Base-by-base conservation (phyloP, 148 eudicot species). In the Vaccinium darrowii region DNA sequence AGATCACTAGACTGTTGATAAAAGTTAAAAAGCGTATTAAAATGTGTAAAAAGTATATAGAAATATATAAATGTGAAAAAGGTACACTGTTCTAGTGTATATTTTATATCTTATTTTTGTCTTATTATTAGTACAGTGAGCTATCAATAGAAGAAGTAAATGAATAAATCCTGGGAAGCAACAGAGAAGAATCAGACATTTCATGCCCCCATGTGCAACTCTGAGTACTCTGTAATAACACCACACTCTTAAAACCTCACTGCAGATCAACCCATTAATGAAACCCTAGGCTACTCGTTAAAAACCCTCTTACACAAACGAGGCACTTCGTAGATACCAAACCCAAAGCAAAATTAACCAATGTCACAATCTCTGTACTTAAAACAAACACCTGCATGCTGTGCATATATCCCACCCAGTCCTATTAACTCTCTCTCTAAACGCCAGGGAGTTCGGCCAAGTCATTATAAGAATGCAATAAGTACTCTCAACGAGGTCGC, bases 141-240 rank as follows among this genome's bases (percentile, higher is more conserved):
- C 39, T 36, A 3, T 43, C 47, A 4, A 43, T 36, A 36, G 4
- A 36, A 36, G 39, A 7, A 43, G 14, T 27, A 27, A 27, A 27
- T 27, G 27, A 27, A 25, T 11, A 67, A 67, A 67, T 67, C 36
- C 36, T 25, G 3, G 73, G 16, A 67, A 23, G 36, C 36, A 6
- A 72, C 49, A 16, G 76, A 72, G 76, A 72, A 52, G 39, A 78
- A 78, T 52, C 39, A 14, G 81, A 78, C 81, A 52, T 78, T 25
- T 53, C 81, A 53, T 53, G 63, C 39, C 80, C 80, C 81, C 76
- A 53, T 53, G 81, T 78, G 81, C 81, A 78, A 53, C 36, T 78
- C 81, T 78, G 81, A n/a, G 69, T 2, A 78, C 81, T 53, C 62
- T 78, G 81, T 36, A 72, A 7, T 72, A 72, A 2, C 60, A 53